These are phyloP conservation scores for Salix brachista DNA, from an alignment of 345 rosid genomes.

Conservation along the genomic window DNA sequence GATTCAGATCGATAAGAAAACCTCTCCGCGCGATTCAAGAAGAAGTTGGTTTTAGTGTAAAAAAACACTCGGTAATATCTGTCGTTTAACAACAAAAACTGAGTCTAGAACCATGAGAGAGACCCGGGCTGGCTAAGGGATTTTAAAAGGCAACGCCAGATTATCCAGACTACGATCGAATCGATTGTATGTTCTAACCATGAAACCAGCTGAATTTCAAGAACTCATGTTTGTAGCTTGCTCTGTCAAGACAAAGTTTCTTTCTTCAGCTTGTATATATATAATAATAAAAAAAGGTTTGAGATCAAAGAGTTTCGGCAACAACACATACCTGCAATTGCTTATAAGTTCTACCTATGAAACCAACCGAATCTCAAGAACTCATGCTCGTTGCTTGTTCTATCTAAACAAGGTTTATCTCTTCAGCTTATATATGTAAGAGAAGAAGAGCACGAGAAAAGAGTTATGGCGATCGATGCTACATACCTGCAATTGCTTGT, in stretches of 20 bases:
- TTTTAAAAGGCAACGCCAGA: no score
- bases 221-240: neutral
- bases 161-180: neutral
- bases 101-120: no score
- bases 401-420: neutral
- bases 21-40: no score
- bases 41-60: no score
- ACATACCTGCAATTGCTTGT: conserved; percentile 72
- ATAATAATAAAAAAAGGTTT: neutral
- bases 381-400: neutral
- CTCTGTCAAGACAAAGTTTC: neutral
- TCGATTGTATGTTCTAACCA: neutral
- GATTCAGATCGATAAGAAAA: no score
- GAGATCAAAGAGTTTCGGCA: neutral
- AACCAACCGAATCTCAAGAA: neutral
- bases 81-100: no score
- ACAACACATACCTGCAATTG: neutral
- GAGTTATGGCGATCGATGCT: neutral
- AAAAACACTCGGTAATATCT: no score
- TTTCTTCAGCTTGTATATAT: neutral
- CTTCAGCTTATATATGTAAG: neutral
- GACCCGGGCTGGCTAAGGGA: no score
- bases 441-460: neutral
- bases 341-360: neutral
- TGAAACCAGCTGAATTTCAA: neutral